phyloP scores from a whole-genome alignment of 2,329 filamentous ascomycete species.

The Pestalotiopsis sp. region DNA sequence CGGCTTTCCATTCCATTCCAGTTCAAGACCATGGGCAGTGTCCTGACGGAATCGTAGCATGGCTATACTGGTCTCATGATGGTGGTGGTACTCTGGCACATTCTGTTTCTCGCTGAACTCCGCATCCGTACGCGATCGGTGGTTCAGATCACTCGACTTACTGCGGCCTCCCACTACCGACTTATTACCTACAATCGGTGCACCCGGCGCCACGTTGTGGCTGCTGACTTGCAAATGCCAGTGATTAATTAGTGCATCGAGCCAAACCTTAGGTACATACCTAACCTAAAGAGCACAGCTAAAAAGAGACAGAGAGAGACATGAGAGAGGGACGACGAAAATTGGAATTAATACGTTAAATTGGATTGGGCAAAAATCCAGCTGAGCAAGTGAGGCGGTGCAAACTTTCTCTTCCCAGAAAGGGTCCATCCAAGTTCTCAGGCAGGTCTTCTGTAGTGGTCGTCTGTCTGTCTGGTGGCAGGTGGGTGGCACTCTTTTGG shows the following conservation, averaged over 20 bases:
- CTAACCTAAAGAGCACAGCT: background rate
- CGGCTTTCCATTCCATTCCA: background rate
- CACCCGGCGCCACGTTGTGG: background rate
- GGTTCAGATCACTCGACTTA: background rate
- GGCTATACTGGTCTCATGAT: too few species aligned
- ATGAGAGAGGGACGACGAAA: background rate
- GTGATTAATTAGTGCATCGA: background rate
- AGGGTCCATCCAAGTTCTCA: background rate
- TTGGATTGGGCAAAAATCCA: background rate
- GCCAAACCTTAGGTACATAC: background rate
- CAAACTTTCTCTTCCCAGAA: background rate
- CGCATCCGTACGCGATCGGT: background rate
- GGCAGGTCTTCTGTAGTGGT: background rate
- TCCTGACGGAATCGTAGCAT: too few species aligned
- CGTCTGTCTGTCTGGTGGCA: background rate
- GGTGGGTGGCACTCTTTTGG: background rate
- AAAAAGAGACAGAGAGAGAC: background rate
- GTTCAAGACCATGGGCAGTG: background rate
- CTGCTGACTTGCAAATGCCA: background rate
- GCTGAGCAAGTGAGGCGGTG: constrained; percentile 6
- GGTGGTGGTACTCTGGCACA: background rate
- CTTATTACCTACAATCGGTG: background rate
- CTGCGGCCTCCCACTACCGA: background rate
- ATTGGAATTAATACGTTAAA: background rate
- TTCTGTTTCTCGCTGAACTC: background rate